Base-by-base conservation (phyloP, 352 stramenopile species). In the Phytophthora ohioensis region DNA sequence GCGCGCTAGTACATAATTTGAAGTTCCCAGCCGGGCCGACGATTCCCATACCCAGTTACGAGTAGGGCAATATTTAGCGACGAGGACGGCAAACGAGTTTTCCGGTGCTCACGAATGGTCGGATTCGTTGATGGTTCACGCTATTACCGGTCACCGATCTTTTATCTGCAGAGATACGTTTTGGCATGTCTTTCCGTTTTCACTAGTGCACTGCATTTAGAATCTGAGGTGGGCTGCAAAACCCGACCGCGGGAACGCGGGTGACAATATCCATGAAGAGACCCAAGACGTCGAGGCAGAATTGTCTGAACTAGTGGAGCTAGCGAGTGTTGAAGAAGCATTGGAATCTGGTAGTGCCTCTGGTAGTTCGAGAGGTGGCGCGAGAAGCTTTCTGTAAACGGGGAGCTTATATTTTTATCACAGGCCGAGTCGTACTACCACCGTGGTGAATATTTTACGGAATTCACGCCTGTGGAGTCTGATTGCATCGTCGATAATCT, bases 141-240 rank as follows among this genome's bases (percentile, higher is more conserved):
- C 58, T 2, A n/a, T 66, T 3, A 51, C 36, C 11, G 58, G 58
- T 15, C 13, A 66, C 10, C 21, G 31, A n/a, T 54, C 47, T 2
- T 66, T 42, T 27, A 21, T 66, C 1, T 57, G 47, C 2, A 66
- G 58, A 5, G 58, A 66, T 43, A 52, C 13, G 3, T 66, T 66
- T 49, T 66, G 58, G 57, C 57, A 57, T 57, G 17, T 63, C 27
- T 54, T 55, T 54, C 54, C 54, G 12, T 32, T 30, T 31, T 21
- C 38, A 5, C 54, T 61, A 6, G 9, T 61, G 12, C 38, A 39
- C 5, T 61, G 32, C 27, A 21, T 61, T 6, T 15, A 61, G 27
- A 6, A 41, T 6, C 35, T 4, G 35, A 21, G 21, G 21, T 21
- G 21, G 21, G 21, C 21, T 21, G 21, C 35, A 41, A 41, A 11